Percentiles rank a stretch among this genome's conserved stretches.
These are phyloP conservation scores for Mycena belliarum DNA, from an alignment of 768 basidiomycete species.

Conservation along the genomic window DNA sequence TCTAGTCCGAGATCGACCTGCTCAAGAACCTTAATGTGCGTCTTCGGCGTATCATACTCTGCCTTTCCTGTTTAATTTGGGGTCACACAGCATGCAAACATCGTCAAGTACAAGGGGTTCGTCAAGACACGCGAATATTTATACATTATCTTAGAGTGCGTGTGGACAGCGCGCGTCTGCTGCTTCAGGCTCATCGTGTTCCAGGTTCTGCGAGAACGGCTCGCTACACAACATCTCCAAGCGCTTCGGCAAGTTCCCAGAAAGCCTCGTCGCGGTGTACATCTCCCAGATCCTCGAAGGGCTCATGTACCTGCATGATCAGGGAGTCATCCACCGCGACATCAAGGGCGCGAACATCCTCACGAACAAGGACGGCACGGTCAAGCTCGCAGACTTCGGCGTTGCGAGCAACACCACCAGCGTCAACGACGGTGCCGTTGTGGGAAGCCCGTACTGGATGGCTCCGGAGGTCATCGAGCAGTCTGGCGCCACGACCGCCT, in stretches of 20 bases:
- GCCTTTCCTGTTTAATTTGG: constrained; percentile 10
- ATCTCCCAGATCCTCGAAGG: constrained; percentile 96
- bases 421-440: constrained; percentile 86
- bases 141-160: constrained; percentile 95
- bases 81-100: constrained; percentile 79
- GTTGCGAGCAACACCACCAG: constrained; percentile 82
- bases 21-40: constrained; percentile 94
- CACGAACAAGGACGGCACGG: constrained; percentile 97
- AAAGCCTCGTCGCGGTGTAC: constrained; percentile 94
- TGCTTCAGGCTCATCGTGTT: neutral
- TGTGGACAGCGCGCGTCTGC: constrained; percentile 11
- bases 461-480: constrained; percentile 99
- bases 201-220: constrained; percentile 96
- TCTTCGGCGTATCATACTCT: constrained; percentile 13
- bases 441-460: constrained; percentile 99
- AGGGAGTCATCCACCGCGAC: constrained; percentile 98
- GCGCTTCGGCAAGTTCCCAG: constrained; percentile 98
- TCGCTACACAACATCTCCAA: constrained; percentile 94
- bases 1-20: constrained; percentile 92
- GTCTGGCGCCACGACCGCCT: constrained; percentile 93
- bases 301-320: constrained; percentile 95
- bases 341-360: constrained; percentile 99
- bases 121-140: constrained; percentile 92
- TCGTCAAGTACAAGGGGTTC: constrained; percentile 99
- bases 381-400: constrained; percentile 99